phyloP scores from a whole-genome alignment of 2,329 filamentous ascomycete genomes.

The Fusarium equiseti region DNA sequence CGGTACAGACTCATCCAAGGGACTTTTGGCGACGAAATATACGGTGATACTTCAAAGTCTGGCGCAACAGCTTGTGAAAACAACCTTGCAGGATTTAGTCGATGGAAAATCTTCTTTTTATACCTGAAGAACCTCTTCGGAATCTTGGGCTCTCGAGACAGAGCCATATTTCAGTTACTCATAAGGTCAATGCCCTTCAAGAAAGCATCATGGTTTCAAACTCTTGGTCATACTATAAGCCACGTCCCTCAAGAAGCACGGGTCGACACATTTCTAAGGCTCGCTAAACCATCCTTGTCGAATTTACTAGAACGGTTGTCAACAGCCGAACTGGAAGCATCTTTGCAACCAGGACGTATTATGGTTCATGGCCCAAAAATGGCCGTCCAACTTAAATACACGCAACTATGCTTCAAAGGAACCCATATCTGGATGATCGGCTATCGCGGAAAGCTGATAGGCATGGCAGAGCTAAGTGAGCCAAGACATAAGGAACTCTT shows the following conservation, averaged over 20 bases:
- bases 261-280: not conserved
- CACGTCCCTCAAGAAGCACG: not conserved
- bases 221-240: not conserved
- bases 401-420: not conserved
- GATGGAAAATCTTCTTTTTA: not conserved
- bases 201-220: not conserved
- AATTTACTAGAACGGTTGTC: accelerated
- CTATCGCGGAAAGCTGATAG: accelerated
- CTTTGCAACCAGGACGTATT: not conserved
- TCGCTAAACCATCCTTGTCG: accelerated
- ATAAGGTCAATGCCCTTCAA: not conserved
- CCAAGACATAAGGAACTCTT: not conserved
- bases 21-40: accelerated
- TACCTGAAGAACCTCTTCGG: no score
- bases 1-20: no score
- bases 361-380: not conserved
- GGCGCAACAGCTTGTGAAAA: no score
- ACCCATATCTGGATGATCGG: not conserved
- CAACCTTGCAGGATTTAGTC: not conserved
- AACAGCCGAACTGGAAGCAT: not conserved
- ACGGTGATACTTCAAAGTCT: no score
- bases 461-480: not conserved
- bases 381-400: not conserved
- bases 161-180: not conserved
- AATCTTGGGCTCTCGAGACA: no score